Base-by-base conservation (phyloP, 495 filamentous ascomycete genomes). In the Trichoderma reesei region DNA sequence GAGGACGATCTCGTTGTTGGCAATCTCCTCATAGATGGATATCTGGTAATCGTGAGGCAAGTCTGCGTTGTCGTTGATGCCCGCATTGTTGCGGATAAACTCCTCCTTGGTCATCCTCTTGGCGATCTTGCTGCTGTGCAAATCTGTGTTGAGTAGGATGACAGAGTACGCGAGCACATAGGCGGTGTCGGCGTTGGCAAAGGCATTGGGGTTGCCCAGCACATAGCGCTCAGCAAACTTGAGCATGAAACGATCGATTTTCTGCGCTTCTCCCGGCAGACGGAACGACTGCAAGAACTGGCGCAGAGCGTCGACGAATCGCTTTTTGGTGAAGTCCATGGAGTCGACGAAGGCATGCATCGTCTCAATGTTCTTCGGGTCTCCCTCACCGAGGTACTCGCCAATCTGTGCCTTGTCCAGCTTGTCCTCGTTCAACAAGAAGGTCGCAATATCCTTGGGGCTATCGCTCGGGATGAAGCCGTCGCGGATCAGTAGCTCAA, bases 161-260 rank as follows among this genome's bases (percentile, higher is more conserved):
- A 97, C 95, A 0, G 91, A 96, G 73, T 99, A 99, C 0, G 92
- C 85, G 10, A 99, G 81, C 34, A 98, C 90, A 69, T 99, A 99
- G 7, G 94, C 93, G 0, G 94, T 99, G 70, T 99, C 94, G 4
- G 94, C 94, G 72, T 98, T 99, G 18, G 94, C 94, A 72, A 96
- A 99, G 5, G 94, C 92, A 71, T 96, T 95, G 1, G 94, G 94
- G 67, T 99, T 99, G 37, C 92, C 92, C 42, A 86, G 88, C 41
- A 92, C 87, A 71, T 99, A 99, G 34, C 92, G 86, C 70, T 98
- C 91, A 46, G 94, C 95, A 76, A 98, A 99, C 74, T 99, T 99
- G 61, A 98, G 80, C 94, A 99, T 98, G 75, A 97, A 96, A 41
- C 94, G 89, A 85, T 99, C 94, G 67, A 99, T 99, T 78, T 99